A percentile compares a stretch with the other conserved stretches of the same genome.
phyloP scores from a whole-genome alignment of 2,329 filamentous ascomycete genomes.

The Grosmannia clavigera region DNA sequence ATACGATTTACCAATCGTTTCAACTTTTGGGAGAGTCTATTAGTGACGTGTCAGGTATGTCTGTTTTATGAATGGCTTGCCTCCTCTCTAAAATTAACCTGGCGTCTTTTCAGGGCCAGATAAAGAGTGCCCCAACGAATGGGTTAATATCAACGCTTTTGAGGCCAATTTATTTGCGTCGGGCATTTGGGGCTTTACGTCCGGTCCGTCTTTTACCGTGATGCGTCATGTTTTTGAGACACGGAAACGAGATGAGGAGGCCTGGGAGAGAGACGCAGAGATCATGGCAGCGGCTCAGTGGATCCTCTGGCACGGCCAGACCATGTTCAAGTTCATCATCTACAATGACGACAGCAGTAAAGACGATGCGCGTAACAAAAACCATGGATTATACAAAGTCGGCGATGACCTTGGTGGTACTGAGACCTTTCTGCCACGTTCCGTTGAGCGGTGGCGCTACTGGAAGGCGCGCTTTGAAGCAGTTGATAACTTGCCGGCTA shows the following conservation, averaged over 20 bases:
- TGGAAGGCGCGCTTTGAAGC: neutral
- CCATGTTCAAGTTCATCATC: conserved; percentile 3
- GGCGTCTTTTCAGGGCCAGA: neutral
- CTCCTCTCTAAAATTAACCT: neutral
- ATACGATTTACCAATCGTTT: neutral
- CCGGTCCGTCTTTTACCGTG: neutral
- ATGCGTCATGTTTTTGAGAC: conserved; percentile 1
- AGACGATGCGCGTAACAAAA: neutral
- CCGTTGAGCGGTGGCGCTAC: conserved; percentile 1
- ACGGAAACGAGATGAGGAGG: neutral
- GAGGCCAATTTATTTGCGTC: neutral
- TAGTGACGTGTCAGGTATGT: neutral
- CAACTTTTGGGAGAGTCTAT: neutral
- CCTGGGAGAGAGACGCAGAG: neutral
- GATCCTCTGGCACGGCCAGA: conserved; percentile 4
- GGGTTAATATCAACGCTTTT: neutral
- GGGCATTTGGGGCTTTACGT: neutral
- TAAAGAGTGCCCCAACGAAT: neutral
- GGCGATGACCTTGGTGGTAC: neutral
- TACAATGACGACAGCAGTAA: neutral
- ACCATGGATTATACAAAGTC: neutral
- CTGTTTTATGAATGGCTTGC: neutral
- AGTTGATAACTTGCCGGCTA: neutral
- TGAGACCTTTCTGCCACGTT: neutral
- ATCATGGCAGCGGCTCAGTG: conserved; percentile 1